Evolutionary conservation across 352 stramenopile genomes (phyloP).

Genomic region (Thalassiosira pacifica): DNA sequence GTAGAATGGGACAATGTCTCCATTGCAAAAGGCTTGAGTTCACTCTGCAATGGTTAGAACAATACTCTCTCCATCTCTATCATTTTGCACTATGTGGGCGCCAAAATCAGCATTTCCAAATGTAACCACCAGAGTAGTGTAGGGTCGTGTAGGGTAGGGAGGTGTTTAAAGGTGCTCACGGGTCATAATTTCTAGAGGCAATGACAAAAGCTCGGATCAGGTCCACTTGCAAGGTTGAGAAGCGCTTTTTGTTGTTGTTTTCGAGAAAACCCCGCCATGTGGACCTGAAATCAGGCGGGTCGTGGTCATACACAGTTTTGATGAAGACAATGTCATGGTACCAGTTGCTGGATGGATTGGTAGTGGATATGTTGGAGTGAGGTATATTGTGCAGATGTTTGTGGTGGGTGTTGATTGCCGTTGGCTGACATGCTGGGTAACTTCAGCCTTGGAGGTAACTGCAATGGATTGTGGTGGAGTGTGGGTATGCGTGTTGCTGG

Average conservation of each 20-base stretch:
- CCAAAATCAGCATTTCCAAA: conserved; percentile 1
- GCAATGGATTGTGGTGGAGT: too few species aligned
- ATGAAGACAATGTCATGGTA: background rate
- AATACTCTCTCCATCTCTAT: background rate
- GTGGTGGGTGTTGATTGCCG: background rate
- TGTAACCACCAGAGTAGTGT: conserved; percentile 27
- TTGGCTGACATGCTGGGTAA: too few species aligned
- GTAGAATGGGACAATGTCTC: background rate
- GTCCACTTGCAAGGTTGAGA: background rate
- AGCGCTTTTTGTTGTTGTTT: background rate
- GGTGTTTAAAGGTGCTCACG: background rate
- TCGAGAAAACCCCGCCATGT: background rate
- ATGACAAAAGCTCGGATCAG: background rate
- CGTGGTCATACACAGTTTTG: background rate
- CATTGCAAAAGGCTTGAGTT: background rate
- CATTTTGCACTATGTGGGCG: background rate
- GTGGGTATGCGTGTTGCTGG: too few species aligned
- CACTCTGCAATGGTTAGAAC: background rate
- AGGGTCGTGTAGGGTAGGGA: background rate
- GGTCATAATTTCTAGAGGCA: background rate
- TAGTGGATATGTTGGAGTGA: background rate
- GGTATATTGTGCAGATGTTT: background rate
- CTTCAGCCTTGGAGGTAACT: too few species aligned
- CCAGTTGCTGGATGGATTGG: background rate
- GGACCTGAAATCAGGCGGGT: conserved; percentile 12